phyloP scores from a whole-genome alignment of 257 asterid species.

The Ilex aquifolium region DNA sequence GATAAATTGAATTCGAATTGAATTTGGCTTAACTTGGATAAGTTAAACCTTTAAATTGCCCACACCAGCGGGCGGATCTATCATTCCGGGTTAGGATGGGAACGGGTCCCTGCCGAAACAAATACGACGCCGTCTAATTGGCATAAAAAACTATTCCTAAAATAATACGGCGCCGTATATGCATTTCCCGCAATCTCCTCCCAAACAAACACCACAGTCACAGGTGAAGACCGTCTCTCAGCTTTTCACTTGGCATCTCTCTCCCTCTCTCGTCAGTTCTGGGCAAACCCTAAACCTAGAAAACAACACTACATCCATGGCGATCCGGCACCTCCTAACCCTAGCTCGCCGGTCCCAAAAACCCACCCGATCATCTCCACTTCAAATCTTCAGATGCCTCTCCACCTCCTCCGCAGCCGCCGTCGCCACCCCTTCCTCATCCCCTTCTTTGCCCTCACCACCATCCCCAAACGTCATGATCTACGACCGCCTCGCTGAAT shows the following conservation, averaged over 20 bases:
- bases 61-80: too few species aligned
- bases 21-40: too few species aligned
- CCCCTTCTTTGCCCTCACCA: slow-evolving; percentile 32
- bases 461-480: slow-evolving; percentile 67
- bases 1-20: too few species aligned
- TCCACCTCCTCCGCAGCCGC: slow-evolving; percentile 48
- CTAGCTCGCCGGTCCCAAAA: slow-evolving; percentile 44
- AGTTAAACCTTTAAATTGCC: too few species aligned
- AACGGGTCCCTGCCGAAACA: too few species aligned
- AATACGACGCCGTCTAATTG: too few species aligned
- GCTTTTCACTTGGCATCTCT: not conserved
- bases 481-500: slow-evolving; percentile 83
- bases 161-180: not conserved
- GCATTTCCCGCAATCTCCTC: too few species aligned
- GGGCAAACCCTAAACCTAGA: slow-evolving; percentile 27
- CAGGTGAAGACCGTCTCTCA: too few species aligned
- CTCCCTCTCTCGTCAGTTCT: slow-evolving; percentile 2
- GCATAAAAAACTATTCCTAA: too few species aligned
- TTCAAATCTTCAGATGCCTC: slow-evolving; percentile 24
- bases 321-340: slow-evolving; percentile 69
- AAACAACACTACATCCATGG: slow-evolving; percentile 37
- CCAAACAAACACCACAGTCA: too few species aligned
- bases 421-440: slow-evolving; percentile 14
- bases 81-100: too few species aligned
- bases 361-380: slow-evolving; percentile 9